phyloP scores from a whole-genome alignment of 108 stramenopile genomes.

The Cylindrotheca fusiformis region DNA sequence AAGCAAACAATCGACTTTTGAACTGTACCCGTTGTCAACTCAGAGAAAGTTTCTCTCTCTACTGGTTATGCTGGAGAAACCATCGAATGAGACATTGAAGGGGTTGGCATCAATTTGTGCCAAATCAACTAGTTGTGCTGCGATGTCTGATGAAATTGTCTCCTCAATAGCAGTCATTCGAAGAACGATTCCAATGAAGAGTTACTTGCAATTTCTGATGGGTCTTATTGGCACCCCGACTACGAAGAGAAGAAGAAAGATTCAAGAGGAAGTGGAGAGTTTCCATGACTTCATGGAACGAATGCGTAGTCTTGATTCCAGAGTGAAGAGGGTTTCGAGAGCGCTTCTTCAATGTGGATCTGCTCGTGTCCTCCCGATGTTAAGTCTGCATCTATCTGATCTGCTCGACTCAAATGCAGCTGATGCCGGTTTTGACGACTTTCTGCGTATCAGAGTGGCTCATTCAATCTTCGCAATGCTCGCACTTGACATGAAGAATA shows the following conservation, averaged over 20 bases:
- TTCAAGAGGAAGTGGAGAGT: not conserved
- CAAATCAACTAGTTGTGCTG: conserved; percentile 11
- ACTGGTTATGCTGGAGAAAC: conserved; percentile 41
- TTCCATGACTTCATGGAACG: not conserved
- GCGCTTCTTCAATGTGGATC: conserved; percentile 17
- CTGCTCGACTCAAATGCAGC: conserved; percentile 1
- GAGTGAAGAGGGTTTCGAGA: conserved; percentile 1
- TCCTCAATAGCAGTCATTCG: conserved; percentile 51
- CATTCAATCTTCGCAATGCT: not conserved
- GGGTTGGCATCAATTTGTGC: conserved; percentile 43
- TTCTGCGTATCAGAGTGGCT: not conserved
- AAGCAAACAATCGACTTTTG: conserved; percentile 44
- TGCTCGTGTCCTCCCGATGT: conserved; percentile 11
- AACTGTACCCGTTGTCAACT: conserved; percentile 39
- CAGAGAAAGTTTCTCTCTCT: conserved; percentile 55
- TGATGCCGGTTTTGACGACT: not conserved
- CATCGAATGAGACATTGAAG: conserved; percentile 26
- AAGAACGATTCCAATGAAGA: conserved; percentile 56
- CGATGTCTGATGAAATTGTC: conserved; percentile 38
- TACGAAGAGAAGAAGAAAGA: not conserved
- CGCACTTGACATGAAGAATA: not conserved
- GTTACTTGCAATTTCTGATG: conserved; percentile 56
- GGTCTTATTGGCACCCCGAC: conserved; percentile 29
- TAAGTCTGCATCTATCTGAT: conserved; percentile 4
- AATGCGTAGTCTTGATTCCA: conserved; percentile 5